A percentile compares a stretch with the other conserved stretches of the same genome.
Evolutionary conservation across 1,139 yeast species (phyloP).

Genomic region (Wickerhamomyces sp.): DNA sequence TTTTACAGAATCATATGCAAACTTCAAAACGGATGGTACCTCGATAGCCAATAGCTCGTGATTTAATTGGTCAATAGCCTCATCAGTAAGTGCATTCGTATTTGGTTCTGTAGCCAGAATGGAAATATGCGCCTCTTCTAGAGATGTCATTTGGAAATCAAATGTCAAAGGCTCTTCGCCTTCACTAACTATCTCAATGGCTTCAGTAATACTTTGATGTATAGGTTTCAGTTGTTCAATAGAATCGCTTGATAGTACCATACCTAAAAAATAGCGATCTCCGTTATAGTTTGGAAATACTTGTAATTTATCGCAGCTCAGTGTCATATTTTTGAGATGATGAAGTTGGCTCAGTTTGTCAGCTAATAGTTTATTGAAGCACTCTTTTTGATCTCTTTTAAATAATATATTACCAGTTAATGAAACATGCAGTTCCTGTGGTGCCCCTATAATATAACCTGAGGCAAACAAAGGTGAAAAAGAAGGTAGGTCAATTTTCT

Average conservation of each 20-base stretch:
- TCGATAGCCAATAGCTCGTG: constrained; percentile 3
- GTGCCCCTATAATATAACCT: constrained; percentile 1
- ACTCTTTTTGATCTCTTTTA: constrained; percentile 4
- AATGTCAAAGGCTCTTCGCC: not conserved
- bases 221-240: constrained; percentile 5
- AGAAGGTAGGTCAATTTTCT: constrained; percentile 2
- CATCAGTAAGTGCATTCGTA: constrained; percentile 1
- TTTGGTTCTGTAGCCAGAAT: constrained; percentile 7
- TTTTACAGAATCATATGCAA: not conserved
- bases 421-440: constrained; percentile 17
- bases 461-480: constrained; percentile 8
- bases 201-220: constrained; percentile 4
- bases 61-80: not conserved
- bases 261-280: constrained; percentile 10
- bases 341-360: not conserved
- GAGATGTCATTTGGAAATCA: constrained; percentile 3
- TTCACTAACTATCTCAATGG: constrained; percentile 1
- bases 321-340: not conserved
- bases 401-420: constrained; percentile 14
- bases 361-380: constrained; percentile 2
- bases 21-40: not conserved
- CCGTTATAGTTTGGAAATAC: constrained; percentile 10
- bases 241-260: constrained; percentile 8
- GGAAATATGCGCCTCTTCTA: constrained; percentile 12
- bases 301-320: constrained; percentile 9